Evolutionary conservation across 1,284 basidiomycete species (phyloP).

Genomic region (Moniliella sp.): DNA sequence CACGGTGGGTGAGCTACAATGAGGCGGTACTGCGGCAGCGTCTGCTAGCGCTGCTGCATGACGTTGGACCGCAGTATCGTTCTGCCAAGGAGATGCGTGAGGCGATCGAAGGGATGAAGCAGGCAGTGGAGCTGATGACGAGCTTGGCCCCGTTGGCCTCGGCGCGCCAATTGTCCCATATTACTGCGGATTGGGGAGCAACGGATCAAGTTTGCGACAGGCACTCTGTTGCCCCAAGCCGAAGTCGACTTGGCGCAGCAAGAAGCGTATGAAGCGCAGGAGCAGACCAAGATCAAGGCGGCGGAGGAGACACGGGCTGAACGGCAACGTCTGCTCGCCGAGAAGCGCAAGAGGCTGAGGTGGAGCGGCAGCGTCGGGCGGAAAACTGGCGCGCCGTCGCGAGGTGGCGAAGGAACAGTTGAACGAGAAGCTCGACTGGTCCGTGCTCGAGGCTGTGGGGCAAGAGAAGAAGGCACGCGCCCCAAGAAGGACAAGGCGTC

Average conservation of each 20-base stretch:
- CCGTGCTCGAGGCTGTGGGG: constrained; percentile 7
- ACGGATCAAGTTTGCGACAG: constrained; percentile 24
- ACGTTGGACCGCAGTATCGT: constrained; percentile 14
- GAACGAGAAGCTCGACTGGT: constrained; percentile 17
- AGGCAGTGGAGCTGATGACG: constrained; percentile 10
- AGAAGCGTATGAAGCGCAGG: constrained; percentile 10
- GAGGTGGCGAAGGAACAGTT: constrained; percentile 17
- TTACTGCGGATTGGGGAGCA: constrained; percentile 29
- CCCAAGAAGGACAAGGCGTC: constrained; percentile 1
- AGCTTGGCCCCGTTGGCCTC: constrained; percentile 15
- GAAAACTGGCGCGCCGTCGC: constrained; percentile 21
- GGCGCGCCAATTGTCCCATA: constrained; percentile 14
- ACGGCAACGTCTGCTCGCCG: no score
- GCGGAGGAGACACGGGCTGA: constrained; percentile 13
- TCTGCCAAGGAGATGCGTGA: constrained; percentile 9
- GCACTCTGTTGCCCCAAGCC: constrained; percentile 14
- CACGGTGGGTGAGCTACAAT: constrained; percentile 25
- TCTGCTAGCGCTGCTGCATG: constrained; percentile 26
- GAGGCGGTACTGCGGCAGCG: constrained; percentile 27
- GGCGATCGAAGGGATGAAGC: constrained; percentile 14
- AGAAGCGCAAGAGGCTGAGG: constrained; percentile 11
- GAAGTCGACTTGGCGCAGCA: constrained; percentile 12
- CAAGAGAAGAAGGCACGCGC: constrained; percentile 12
- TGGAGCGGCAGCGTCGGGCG: constrained; percentile 13
- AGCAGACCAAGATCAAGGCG: constrained; percentile 5